Base-by-base conservation (phyloP, 768 basidiomycete genomes). In the Fistulinella prunicolor region DNA sequence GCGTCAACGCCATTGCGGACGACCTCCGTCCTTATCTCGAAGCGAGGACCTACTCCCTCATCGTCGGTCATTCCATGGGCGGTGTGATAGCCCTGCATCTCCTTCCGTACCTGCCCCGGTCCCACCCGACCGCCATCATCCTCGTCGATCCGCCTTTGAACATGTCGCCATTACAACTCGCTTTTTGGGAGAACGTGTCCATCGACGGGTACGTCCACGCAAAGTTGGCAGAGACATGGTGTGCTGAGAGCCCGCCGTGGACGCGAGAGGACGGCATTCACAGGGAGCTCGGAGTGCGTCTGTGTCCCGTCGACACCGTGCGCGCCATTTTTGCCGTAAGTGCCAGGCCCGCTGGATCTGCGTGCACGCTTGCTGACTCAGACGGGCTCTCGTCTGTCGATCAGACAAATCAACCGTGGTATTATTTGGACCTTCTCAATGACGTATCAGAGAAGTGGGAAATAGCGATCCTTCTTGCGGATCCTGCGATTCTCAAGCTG, bases 21-120 rank as follows among this genome's bases (percentile, higher is more conserved):
- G 57, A 61, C 26, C 56, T 64, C 29, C 45, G 28, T 14, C 53
- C 60, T 13, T 62, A 57, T 19, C 43, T 64, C 29, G 46, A 49
- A 1, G 45, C 42, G 1, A 30, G 40, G 19, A 43, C 39, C 4
- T 59, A 55, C 9, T 21, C 52, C 16, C 22, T 61, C 3, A 12
- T 61, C 34, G 38, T 63, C 4, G 62, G 59, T 3, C 61, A 63
- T 19, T 60, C 61, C 19, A 3, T 58, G 26, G 59, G 62, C 3
- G 52, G 20, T 8, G 9, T 29, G 3, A 22, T 19, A 2, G 24
- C 17, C 14, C 20, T 59, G 13, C 24, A 16, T 7, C 54, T 59
- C 28, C 49, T 63, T 12, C 30, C 45, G 0, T n/a, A 42, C 34
- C 43, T 63, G 17, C 9, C 51, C 0, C 6, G n/a, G 14, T 41